These are phyloP conservation scores for Mycena leptocephala DNA, from an alignment of 768 basidiomycete species.

Conservation along the genomic window DNA sequence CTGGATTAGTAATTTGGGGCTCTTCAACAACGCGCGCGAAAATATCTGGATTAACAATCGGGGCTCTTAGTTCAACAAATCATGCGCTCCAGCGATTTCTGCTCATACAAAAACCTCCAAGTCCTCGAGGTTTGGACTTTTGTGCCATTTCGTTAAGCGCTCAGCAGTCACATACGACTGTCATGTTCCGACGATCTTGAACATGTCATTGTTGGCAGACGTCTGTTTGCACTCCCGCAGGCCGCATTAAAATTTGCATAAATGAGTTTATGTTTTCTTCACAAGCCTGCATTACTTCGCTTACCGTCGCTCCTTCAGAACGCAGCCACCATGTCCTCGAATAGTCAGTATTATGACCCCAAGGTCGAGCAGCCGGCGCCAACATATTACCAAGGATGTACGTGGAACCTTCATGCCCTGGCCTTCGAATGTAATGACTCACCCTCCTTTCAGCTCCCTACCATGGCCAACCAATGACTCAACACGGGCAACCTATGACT, in stretches of 20 bases:
- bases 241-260: not conserved
- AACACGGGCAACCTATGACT: not conserved
- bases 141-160: no score
- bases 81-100: no score
- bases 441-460: not conserved
- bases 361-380: conserved; percentile 13
- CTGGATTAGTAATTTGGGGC: no score
- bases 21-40: no score
- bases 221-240: not conserved
- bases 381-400: conserved; percentile 6
- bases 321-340: not conserved
- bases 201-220: conserved; percentile 1
- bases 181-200: not conserved
- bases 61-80: no score
- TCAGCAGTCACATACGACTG: not conserved
- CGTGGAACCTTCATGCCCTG: not conserved
- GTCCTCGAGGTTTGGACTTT: no score
- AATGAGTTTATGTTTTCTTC: not conserved
- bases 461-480: not conserved
- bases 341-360: conserved; percentile 15
- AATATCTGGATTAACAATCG: no score
- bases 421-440: not conserved
- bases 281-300: not conserved
- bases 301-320: not conserved
- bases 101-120: no score